Percentiles rank a stretch among this genome's conserved stretches.
Evolutionary conservation across 2,329 filamentous ascomycete species (phyloP).

Genomic region (Tolypocladium capitatum): DNA sequence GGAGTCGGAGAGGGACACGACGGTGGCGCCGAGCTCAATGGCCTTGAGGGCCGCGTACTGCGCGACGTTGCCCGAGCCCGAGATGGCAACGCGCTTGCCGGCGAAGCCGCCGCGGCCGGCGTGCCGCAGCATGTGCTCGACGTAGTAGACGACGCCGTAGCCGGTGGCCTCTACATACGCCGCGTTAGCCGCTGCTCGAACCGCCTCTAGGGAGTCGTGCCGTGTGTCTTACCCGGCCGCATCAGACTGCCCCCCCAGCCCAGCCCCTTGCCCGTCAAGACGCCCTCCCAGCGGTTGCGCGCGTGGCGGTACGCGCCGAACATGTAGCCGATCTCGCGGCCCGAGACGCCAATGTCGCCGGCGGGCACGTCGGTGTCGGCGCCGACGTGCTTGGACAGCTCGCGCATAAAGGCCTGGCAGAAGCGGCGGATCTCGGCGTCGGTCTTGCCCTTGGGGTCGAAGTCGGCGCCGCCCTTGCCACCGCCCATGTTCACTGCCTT

Average conservation of each 20-base stretch:
- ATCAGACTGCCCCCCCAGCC: slow-evolving; percentile 90
- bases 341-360: slow-evolving; percentile 89
- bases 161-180: slow-evolving; percentile 65
- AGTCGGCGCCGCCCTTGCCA: slow-evolving; percentile 95
- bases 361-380: slow-evolving; percentile 93
- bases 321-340: slow-evolving; percentile 85
- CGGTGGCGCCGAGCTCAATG: slow-evolving; percentile 86
- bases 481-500: slow-evolving; percentile 60
- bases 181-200: slow-evolving; percentile 1
- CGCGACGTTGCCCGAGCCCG: slow-evolving; percentile 93
- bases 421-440: slow-evolving; percentile 97
- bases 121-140: slow-evolving; percentile 88
- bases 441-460: slow-evolving; percentile 97
- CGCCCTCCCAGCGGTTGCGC: slow-evolving; percentile 86
- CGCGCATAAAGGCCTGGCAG: slow-evolving; percentile 91
- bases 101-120: slow-evolving; percentile 74
- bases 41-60: slow-evolving; percentile 95
- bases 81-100: slow-evolving; percentile 91
- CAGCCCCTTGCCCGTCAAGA: slow-evolving; percentile 89
- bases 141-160: slow-evolving; percentile 93
- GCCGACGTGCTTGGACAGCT: slow-evolving; percentile 91
- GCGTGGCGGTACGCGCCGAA: slow-evolving; percentile 88
- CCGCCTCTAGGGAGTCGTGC: too few relatives aligned
- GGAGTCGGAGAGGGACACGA: slow-evolving; percentile 89
- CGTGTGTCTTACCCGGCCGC: too few relatives aligned